These are phyloP conservation scores for Trypanosoma brucei DNA, from an alignment of 208 protist genomes.

Conservation along the genomic window DNA sequence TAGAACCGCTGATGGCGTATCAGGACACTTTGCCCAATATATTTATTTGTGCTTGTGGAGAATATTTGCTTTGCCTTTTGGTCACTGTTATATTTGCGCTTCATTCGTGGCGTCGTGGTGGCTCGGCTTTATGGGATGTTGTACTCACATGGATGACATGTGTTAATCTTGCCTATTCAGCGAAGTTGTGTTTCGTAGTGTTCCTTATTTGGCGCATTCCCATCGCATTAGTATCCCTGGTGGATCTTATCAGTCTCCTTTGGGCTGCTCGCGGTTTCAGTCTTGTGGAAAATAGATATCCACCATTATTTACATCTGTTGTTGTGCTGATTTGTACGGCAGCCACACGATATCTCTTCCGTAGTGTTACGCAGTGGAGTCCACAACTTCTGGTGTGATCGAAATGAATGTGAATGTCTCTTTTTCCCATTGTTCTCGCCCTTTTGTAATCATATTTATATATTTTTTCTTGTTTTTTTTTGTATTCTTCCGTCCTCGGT, in stretches of 20 bases:
- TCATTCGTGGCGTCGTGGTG: slow-evolving; percentile 19
- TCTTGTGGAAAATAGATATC: slow-evolving; percentile 8
- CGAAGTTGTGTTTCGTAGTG: slow-evolving; percentile 58
- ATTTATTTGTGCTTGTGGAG: slow-evolving; percentile 51
- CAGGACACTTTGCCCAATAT: slow-evolving; percentile 36
- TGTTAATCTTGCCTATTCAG: slow-evolving; percentile 46
- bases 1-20: slow-evolving; percentile 50
- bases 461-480: too few species aligned
- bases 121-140: slow-evolving; percentile 24
- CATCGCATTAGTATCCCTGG: slow-evolving; percentile 45
- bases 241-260: slow-evolving; percentile 64
- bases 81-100: slow-evolving; percentile 52
- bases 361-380: slow-evolving; percentile 62
- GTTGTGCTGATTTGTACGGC: slow-evolving; percentile 25
- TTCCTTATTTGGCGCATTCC: slow-evolving; percentile 83
- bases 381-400: slow-evolving; percentile 23
- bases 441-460: too few species aligned
- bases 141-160: slow-evolving; percentile 47
- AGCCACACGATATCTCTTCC: slow-evolving; percentile 42
- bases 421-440: slow-evolving; percentile 2
- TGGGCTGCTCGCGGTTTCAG: slow-evolving; percentile 64
- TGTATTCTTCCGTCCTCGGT: too few species aligned
- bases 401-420: not conserved
- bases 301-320: slow-evolving; percentile 28
- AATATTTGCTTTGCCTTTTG: slow-evolving; percentile 50